Percentiles rank a stretch among this genome's conserved stretches.
These are phyloP conservation scores for Trichophyton schoenleinii DNA, from an alignment of 2,329 filamentous ascomycete genomes.

Conservation along the genomic window DNA sequence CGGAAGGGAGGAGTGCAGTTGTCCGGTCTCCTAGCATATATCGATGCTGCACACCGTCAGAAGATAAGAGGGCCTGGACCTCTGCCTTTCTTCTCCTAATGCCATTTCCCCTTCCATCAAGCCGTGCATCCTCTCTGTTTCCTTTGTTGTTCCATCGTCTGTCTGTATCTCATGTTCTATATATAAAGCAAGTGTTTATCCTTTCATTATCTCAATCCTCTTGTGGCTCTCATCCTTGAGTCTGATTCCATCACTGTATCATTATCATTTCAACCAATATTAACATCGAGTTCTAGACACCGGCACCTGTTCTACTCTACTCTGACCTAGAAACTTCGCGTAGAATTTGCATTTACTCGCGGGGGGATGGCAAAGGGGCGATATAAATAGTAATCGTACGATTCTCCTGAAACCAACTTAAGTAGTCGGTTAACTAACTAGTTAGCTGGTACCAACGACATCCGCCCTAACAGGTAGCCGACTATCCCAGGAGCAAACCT, in stretches of 20 bases:
- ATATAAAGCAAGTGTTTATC: not conserved
- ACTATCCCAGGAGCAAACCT: too few relatives aligned
- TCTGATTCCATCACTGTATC: not conserved
- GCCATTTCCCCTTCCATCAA: not conserved
- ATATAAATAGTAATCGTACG: too few relatives aligned
- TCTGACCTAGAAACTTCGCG: too few relatives aligned
- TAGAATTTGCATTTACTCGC: not conserved
- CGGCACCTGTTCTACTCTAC: too few relatives aligned
- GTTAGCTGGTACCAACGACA: too few relatives aligned
- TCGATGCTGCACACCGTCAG: not conserved
- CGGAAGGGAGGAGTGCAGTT: not conserved
- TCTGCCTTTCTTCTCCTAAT: not conserved
- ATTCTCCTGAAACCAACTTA: too few relatives aligned
- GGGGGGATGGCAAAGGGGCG: too few relatives aligned
- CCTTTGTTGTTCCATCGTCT: not conserved
- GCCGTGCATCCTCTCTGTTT: not conserved
- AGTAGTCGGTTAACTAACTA: too few relatives aligned
- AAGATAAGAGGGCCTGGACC: not conserved
- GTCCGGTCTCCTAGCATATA: not conserved
- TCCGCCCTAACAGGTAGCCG: too few relatives aligned
- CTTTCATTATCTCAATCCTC: not conserved
- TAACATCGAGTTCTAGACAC: not conserved
- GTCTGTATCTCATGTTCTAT: slow-evolving; percentile 3
- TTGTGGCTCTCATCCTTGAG: not conserved
- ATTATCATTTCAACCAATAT: not conserved